Evolutionary conservation across 2,329 filamentous ascomycete genomes (phyloP).

Genomic region (Aurifilum marmelostoma): DNA sequence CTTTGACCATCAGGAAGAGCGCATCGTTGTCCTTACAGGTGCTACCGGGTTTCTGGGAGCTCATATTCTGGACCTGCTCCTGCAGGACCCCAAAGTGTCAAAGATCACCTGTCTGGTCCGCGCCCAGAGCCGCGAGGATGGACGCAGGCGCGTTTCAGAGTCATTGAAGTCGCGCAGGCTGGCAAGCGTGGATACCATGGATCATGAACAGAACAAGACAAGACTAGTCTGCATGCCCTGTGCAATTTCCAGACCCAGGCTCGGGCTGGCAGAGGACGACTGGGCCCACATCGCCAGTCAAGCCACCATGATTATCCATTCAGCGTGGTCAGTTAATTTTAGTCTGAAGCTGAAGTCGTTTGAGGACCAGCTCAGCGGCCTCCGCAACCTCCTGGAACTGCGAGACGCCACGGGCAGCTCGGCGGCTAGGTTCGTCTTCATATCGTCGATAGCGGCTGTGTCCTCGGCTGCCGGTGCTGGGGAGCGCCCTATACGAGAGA

Average conservation of each 20-base stretch:
- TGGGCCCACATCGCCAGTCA: constrained; percentile 47
- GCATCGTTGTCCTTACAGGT: constrained; percentile 35
- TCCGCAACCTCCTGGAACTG: constrained; percentile 46
- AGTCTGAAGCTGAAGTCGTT: constrained; percentile 53
- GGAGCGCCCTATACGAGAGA: constrained; percentile 43
- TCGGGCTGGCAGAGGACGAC: constrained; percentile 50
- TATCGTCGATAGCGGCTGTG: constrained; percentile 35
- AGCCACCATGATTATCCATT: constrained; percentile 53
- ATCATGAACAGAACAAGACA: constrained; percentile 30
- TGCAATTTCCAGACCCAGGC: constrained; percentile 47
- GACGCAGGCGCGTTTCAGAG: constrained; percentile 46
- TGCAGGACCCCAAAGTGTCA: constrained; percentile 40
- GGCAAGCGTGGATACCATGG: constrained; percentile 33
- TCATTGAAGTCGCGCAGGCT: constrained; percentile 16
- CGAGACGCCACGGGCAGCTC: constrained; percentile 18
- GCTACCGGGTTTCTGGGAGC: constrained; percentile 46
- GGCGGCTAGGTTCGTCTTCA: constrained; percentile 33
- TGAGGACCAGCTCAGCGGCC: constrained; percentile 50
- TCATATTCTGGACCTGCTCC: constrained; percentile 52
- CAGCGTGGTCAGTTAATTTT: constrained; percentile 60
- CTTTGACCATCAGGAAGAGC: constrained; percentile 20
- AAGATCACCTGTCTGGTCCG: constrained; percentile 62
- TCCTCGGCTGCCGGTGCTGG: constrained; percentile 9
- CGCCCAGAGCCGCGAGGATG: constrained; percentile 45
- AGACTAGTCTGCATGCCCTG: constrained; percentile 53